These are phyloP conservation scores for Saccharomycopsis hybrid DNA, from an alignment of 1,139 yeast genomes.

Conservation along the genomic window DNA sequence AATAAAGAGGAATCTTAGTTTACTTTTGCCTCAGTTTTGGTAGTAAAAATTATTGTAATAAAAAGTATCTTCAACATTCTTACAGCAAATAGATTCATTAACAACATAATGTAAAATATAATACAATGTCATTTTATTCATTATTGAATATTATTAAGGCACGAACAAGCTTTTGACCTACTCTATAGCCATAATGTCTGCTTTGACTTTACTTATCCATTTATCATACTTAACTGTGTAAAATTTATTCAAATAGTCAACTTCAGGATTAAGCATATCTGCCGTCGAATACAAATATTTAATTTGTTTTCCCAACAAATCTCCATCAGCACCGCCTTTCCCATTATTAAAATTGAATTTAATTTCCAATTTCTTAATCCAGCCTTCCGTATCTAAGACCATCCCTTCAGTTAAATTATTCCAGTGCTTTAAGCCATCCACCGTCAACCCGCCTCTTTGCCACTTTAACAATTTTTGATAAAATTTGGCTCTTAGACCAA, in stretches of 20 bases:
- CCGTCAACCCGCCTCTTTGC: slow-evolving; percentile 19
- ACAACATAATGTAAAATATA: no score
- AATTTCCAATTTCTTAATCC: slow-evolving; percentile 13
- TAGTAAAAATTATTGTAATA: no score
- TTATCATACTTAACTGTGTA: slow-evolving; percentile 8
- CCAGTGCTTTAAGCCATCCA: slow-evolving; percentile 17
- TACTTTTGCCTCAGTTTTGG: no score
- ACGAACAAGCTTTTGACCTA: neutral
- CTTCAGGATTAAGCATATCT: slow-evolving; percentile 15
- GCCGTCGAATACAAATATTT: slow-evolving; percentile 13
- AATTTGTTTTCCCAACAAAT: neutral
- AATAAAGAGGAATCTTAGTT: no score
- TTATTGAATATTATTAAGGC: no score
- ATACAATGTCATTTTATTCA: no score
- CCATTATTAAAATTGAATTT: neutral
- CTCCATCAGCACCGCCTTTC: neutral
- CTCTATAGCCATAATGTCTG: slow-evolving; percentile 1
- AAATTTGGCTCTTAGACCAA: slow-evolving; percentile 9
- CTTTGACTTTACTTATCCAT: slow-evolving; percentile 9
- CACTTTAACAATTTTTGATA: slow-evolving; percentile 13
- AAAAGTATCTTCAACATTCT: no score
- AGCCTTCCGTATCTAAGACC: slow-evolving; percentile 15
- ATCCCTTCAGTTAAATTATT: slow-evolving; percentile 11
- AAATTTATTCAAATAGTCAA: slow-evolving; percentile 15
- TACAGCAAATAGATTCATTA: no score